Base-by-base conservation (phyloP, 2,329 filamentous ascomycete species). In the Bisporella sp. region DNA sequence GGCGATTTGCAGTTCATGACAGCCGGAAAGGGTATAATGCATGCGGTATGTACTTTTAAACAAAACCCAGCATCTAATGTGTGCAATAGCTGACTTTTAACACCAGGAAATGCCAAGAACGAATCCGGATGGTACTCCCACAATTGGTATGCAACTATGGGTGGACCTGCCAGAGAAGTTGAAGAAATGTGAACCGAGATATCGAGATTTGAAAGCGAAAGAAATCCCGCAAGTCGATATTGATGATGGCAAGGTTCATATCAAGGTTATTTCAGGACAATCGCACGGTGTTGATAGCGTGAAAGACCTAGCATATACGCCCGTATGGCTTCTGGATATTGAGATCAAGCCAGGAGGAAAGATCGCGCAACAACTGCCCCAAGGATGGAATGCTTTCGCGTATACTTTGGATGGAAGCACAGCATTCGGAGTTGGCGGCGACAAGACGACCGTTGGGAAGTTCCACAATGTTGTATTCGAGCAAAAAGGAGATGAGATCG, bases 1-100 rank as follows among this genome's bases (percentile, higher is more conserved):
- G 92, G 92, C n/a, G 92, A 96, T 66, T 72, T 97, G 45, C 92
- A 97, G 66, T 97, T 97, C 76, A 97, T 97, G 93, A 96, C 92
- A 0, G 92, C 92, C 1, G 92, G 92, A 4, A 75, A 78, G 21
- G 92, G 92, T 41, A 95, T 97, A 62, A 87, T 96, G 68, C 93
- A 97, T 69, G 89, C 91, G 37, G 21, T 21, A 21, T 21, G 21
- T 21, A 21, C 21, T 21, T 21, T 21, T 21, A 21, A 21, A 21
- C 21, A 21, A 21, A 21, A 21, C 21, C 21, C 21, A 21, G 21
- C 21, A 21, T 21, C 21, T 21, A 21, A 21, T 21, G 21, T 21
- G 21, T 21, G 21, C 21, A 21, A 21, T 21, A 2, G 21, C 21
- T 21, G 21, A 21, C 21, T 21, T 21, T 21, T 21, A 3, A 21